Evolutionary conservation across 805 yeast species (phyloP), one percentile per base, ranked within the genome.

Genomic region (Schwanniomyces pseudopolymorphus): DNA sequence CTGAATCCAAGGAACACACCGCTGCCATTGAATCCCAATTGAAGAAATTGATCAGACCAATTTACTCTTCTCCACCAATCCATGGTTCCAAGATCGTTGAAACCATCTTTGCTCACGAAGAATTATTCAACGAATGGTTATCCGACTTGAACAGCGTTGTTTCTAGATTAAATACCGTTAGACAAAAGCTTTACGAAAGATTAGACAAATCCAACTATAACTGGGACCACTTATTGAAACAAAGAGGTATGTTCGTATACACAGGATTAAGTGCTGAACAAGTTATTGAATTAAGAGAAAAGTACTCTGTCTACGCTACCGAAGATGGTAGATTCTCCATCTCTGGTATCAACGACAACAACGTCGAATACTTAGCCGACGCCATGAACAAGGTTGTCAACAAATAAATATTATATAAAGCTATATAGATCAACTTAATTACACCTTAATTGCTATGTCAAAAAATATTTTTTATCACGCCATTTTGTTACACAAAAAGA

Each of bases 191-290:
- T 61, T 80, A 80, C 66, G 77, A 79, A 45, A 75, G 80, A 51
- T 78, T 89, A 58, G 83, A 74, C 72, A 81, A 74, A 61, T 72
- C 82, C 62, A 75, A 70, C 61, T 77, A 85, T 56, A 75, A 81
- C 65, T 92, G 98, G 98, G 85, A 85, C 45, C 96, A 88, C 63
- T 77, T 92, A 58, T 74, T 87, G 46, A 79, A 84, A 61, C 98
- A 92, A 69, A 86, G 92, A 64, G 99, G 99, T 58, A 92, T 92
- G 98, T 92, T 92, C 71, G 88, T 92, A 59, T 92, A 79, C 75
- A 91, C 97, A 28, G 96, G 97, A 6, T 77, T 92, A 51, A 63
- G 69, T 26, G 73, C 80, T 39, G 81, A 79, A 42, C 96, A 90
- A 70, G 92, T 89, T 41, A 74, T 80, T 48, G 69, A 75, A 51